Evolutionary conservation across 2,329 filamentous ascomycete species (phyloP).

Genomic region (Colletotrichum liriopes): DNA sequence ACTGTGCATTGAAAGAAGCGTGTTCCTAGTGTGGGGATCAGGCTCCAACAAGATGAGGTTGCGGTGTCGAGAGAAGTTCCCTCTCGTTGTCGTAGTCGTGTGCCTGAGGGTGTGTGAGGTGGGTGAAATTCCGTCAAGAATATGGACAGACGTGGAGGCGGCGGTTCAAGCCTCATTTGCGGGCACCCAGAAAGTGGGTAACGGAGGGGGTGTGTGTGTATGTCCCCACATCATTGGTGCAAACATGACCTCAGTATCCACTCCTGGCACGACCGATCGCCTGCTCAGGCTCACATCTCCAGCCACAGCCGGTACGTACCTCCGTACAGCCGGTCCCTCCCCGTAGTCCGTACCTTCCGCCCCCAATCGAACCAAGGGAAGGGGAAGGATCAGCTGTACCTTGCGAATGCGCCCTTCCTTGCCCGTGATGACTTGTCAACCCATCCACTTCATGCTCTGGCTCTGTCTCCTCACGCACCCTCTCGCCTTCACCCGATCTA

Average conservation of each 20-base stretch:
- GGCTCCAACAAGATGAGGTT: conserved; percentile 28
- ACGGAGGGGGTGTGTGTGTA: conserved; percentile 38
- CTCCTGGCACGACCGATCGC: conserved; percentile 1
- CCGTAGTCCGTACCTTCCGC: conserved; percentile 8
- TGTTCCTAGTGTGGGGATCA: conserved; percentile 10
- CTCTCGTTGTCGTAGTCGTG: conserved; percentile 18
- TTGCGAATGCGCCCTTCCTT: conserved; percentile 1
- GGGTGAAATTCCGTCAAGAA: conserved; percentile 32
- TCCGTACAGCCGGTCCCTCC: not conserved
- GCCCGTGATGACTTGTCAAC: conserved; percentile 40
- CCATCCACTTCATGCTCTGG: conserved; percentile 27
- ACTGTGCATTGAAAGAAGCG: conserved; percentile 13
- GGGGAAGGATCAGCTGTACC: conserved; percentile 8
- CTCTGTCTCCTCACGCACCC: conserved; percentile 10
- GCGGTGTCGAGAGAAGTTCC: conserved; percentile 21
- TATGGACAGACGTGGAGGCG: conserved; percentile 21
- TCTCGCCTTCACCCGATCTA: conserved; percentile 27
- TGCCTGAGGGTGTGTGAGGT: conserved; percentile 24
- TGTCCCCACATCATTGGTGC: not conserved
- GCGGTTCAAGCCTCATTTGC: conserved; percentile 35
- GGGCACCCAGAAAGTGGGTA: conserved; percentile 36
- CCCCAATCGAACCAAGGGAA: conserved; percentile 16
- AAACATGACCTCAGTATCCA: not conserved
- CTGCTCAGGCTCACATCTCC: conserved; percentile 16
- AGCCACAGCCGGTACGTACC: conserved; percentile 35